Evolutionary conservation across 2,329 filamentous ascomycete genomes (phyloP), one percentile per base, ranked within the genome.

Genomic region (Epichloe hybrida): DNA sequence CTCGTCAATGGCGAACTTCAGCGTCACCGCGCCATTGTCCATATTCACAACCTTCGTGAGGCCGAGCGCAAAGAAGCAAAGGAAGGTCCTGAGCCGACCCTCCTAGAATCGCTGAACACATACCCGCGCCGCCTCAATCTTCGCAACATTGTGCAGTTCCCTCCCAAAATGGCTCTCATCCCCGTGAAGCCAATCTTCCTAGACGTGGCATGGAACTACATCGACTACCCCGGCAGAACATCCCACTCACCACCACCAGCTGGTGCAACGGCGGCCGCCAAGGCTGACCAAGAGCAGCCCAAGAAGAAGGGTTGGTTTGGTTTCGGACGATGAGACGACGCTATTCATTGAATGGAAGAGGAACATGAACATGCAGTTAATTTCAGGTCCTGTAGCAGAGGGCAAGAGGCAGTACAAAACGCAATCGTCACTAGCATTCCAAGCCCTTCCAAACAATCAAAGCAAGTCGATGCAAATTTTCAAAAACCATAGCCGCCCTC

Each of bases 201-300:
- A 53, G 93, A 98, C 63, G 84, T 95, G 7, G 93, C 93, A 9
- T 98, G 88, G 86, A 97, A 97, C 65, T 97, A 96, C 64, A 90
- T 98, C 55, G 81, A 88, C 46, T 98, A 98, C 63, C 89, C 90
- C 0, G 82, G 81, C 36, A 80, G 80, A 58, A 58, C 66, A 23
- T 43, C 37, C 1, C 35, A 34, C 11, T 5, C 46, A 23, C 9
- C 46, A 17, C 9, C 23, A 35, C 9, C n/a, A n/a, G n/a, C 64
- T n/a, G 41, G 42, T 12, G 57, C 57, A 8, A 56, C 61, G 42
- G 66, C 63, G 53, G 60, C 70, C 51, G 66, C 69, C 48, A 53
- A 60, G 55, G 66, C 73, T 57, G 45, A 48, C 34, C 47, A 49
- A 27, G 47, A 54, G 11, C 52, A 76, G 56, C 53, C 56, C 7